phyloP scores from a whole-genome alignment of 1,139 yeast genomes.

The Taiozyma onychis region DNA sequence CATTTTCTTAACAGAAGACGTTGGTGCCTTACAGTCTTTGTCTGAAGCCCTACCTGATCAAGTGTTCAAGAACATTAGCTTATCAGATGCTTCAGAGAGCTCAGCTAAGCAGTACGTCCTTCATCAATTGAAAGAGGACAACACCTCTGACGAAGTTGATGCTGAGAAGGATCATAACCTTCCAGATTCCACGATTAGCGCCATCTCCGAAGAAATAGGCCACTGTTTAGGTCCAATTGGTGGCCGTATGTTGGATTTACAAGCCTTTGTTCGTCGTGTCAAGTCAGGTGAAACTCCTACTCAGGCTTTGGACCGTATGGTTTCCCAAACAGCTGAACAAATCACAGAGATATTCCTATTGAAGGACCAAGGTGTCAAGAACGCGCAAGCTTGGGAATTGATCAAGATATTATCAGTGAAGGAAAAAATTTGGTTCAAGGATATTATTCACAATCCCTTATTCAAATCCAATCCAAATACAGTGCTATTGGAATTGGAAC shows the following conservation, averaged over 20 bases:
- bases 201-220: constrained; percentile 36
- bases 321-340: constrained; percentile 81
- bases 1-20: constrained; percentile 78
- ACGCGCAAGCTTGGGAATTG: constrained; percentile 86
- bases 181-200: constrained; percentile 13
- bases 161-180: constrained; percentile 11
- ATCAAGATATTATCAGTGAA: constrained; percentile 55
- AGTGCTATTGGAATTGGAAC: constrained; percentile 68
- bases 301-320: constrained; percentile 74
- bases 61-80: constrained; percentile 66
- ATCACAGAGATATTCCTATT: constrained; percentile 73
- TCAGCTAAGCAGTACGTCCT: constrained; percentile 71
- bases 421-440: constrained; percentile 42
- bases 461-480: constrained; percentile 54
- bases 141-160: constrained; percentile 16
- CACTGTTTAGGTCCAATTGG: constrained; percentile 71
- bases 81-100: constrained; percentile 74
- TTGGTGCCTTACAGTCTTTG: constrained; percentile 66
- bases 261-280: constrained; percentile 82
- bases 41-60: constrained; percentile 77
- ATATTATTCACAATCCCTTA: constrained; percentile 52
- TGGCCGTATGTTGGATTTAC: constrained; percentile 91
- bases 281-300: constrained; percentile 80
- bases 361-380: constrained; percentile 50
- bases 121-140: constrained; percentile 43